phyloP scores from a whole-genome alignment of 495 filamentous ascomycete species.

The Penicillium arizonense region DNA sequence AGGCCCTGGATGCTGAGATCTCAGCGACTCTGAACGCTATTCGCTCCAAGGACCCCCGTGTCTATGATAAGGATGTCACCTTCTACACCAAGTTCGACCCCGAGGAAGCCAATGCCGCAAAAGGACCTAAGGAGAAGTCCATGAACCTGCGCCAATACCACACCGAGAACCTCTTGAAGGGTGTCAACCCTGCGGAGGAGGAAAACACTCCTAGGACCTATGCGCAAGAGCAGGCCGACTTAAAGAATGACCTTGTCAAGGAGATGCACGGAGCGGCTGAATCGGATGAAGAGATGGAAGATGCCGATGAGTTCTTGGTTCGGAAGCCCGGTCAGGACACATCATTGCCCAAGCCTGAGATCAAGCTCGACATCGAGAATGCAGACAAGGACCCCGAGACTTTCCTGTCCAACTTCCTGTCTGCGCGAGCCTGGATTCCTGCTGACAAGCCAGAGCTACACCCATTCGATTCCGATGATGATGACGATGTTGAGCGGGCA shows the following conservation, averaged over 20 bases:
- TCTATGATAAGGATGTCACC: constrained; percentile 75
- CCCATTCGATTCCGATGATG: constrained; percentile 90
- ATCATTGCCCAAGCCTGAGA: constrained; percentile 43
- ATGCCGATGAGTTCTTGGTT: constrained; percentile 73
- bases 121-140: constrained; percentile 70
- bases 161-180: constrained; percentile 73
- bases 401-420: constrained; percentile 86
- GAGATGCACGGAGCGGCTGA: constrained; percentile 70
- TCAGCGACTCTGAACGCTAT: constrained; percentile 82
- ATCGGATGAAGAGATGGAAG: constrained; percentile 54
- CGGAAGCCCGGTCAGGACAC: constrained; percentile 41
- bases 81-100: constrained; percentile 70
- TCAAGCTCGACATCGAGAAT: constrained; percentile 62
- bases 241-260: constrained; percentile 72
- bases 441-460: constrained; percentile 56
- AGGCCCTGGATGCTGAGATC: constrained; percentile 82
- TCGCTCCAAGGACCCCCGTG: constrained; percentile 79
- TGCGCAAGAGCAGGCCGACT: constrained; percentile 76
- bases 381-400: constrained; percentile 90
- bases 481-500: constrained; percentile 75
- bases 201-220: constrained; percentile 64
- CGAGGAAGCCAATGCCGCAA: constrained; percentile 28
- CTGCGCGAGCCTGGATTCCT: constrained; percentile 83
- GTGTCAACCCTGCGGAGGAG: constrained; percentile 55
- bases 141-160: constrained; percentile 91